Evolutionary conservation across 2,329 filamentous ascomycete species (phyloP).

Genomic region (Dryadomyces quercus-mongolicae): DNA sequence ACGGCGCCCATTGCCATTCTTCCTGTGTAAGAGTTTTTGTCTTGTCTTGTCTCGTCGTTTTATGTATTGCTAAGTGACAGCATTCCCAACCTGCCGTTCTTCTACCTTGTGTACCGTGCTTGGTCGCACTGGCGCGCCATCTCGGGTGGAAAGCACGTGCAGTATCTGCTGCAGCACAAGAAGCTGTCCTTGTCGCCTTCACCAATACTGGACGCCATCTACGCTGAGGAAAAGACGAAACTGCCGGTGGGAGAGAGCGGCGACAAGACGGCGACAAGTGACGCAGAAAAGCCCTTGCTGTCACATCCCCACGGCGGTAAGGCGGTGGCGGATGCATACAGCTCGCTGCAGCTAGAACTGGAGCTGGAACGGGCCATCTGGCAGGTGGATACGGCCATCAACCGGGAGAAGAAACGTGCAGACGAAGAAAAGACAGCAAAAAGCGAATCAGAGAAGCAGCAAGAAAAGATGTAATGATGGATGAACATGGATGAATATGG

Average conservation of each 20-base stretch:
- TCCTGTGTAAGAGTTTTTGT: slow-evolving; percentile 55
- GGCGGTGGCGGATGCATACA: slow-evolving; percentile 34
- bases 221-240: slow-evolving; percentile 25
- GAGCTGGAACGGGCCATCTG: slow-evolving; percentile 67
- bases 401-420: slow-evolving; percentile 17
- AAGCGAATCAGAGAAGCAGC: background rate
- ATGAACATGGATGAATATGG: no score
- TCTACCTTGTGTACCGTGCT: slow-evolving; percentile 83
- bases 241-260: background rate
- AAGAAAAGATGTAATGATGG: no score
- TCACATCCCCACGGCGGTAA: slow-evolving; percentile 20
- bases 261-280: background rate
- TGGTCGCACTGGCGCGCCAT: slow-evolving; percentile 89
- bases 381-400: slow-evolving; percentile 49
- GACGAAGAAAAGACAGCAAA: background rate
- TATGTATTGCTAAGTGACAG: slow-evolving; percentile 27
- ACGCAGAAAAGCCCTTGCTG: slow-evolving; percentile 27
- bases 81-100: slow-evolving; percentile 90
- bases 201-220: slow-evolving; percentile 60
- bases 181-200: slow-evolving; percentile 57
- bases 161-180: slow-evolving; percentile 66
- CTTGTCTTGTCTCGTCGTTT: background rate
- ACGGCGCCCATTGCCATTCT: slow-evolving; percentile 72
- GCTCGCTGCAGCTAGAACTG: slow-evolving; percentile 56
- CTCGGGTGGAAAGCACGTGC: slow-evolving; percentile 70